Conservation (phyloP, 768 basidiomycete genomes). For the Rhodotorula sphaerocarpa region DNA sequence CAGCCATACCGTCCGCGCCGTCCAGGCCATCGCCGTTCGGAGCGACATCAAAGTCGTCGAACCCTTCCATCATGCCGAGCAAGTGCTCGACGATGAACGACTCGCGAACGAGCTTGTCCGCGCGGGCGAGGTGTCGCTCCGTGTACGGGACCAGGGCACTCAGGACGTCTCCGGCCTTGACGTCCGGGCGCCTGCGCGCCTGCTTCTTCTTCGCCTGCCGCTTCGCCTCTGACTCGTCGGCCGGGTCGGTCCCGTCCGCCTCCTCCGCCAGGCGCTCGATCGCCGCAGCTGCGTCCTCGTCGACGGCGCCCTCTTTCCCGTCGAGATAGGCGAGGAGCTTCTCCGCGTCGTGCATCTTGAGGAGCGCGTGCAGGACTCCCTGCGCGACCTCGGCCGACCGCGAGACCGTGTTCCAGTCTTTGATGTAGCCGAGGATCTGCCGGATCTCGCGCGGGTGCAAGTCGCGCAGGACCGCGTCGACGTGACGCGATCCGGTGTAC, state of each 20-base stretch:
- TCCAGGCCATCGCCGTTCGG: background rate
- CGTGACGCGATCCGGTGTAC: conserved; percentile 60
- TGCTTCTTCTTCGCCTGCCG: conserved; percentile 42
- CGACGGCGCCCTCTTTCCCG: conserved; percentile 9
- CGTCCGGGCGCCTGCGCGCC: conserved; percentile 30
- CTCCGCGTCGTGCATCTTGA: conserved; percentile 67
- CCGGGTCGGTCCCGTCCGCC: conserved; percentile 21
- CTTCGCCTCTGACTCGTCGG: conserved; percentile 14
- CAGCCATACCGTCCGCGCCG: conserved; percentile 2
- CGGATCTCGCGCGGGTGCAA: conserved; percentile 67
- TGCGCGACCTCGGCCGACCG: conserved; percentile 80
- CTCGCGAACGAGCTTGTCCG: conserved; percentile 83
- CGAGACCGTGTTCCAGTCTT: conserved; percentile 94
- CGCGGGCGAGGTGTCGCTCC: conserved; percentile 75
- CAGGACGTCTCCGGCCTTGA: conserved; percentile 62
- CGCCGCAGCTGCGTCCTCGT: conserved; percentile 19
- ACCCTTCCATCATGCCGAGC: conserved; percentile 35
- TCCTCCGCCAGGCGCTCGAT: conserved; percentile 16
- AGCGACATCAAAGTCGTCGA: conserved; percentile 31
- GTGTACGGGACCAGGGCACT: conserved; percentile 88
- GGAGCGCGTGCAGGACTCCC: conserved; percentile 65
- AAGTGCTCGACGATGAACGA: conserved; percentile 79
- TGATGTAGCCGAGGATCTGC: conserved; percentile 67
- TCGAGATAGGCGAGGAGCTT: conserved; percentile 64
- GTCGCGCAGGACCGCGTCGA: conserved; percentile 73